Evolutionary conservation across 148 eudicot genomes (phyloP), one percentile per base, ranked within the genome.

Genomic region (Pouteria glomerata): DNA sequence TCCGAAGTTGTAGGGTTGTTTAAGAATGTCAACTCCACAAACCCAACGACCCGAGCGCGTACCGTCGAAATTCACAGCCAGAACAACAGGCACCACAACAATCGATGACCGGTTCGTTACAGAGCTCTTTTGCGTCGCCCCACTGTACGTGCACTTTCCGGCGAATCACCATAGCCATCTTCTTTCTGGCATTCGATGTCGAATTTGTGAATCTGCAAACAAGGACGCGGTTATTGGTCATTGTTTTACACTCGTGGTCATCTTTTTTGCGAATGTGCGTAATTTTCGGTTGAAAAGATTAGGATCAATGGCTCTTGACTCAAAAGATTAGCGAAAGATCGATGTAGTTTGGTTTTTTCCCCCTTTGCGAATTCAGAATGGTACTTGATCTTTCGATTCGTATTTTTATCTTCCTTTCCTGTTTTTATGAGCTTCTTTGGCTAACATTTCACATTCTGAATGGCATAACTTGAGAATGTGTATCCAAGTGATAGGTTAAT

Each of bases 1-100:
- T 57, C 81, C 86, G 79, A 74, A 23, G 30, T 66, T 76, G 11
- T 45, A 80, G 86, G 77, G 18, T 70, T 55, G 59, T 33, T 63
- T 26, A 62, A 50, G 51, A 55, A 70, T 57, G 73, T 27, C 73
- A 56, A 10, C 15, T 56, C 52, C 63, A 57, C 62, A 57, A 39
- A 18, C 52, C 63, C 26, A 37, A 23, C 73, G 45, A 52, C 71
- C 51, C 44, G 45, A 21, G 11, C 71, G 5, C 60, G 23, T 23
- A 21, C 61, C n/a, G 30, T 14, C 61, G 33, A 55, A 21, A 16
- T 31, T 23, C 8, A 18, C 31, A 35, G 31, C 68, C 39, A 24
- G n/a, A 24, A 41, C 51, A 14, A n/a, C n/a, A n/a, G n/a, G 5
- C 44, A 57, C 73, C 6, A 3, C 57, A 14, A 37, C 63, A 26